A percentile compares a stretch with the other conserved stretches of the same genome.
These are phyloP conservation scores for Coemansia guatemalensis DNA, from an alignment of 192 early-diverging fungal genomes.

Conservation along the genomic window DNA sequence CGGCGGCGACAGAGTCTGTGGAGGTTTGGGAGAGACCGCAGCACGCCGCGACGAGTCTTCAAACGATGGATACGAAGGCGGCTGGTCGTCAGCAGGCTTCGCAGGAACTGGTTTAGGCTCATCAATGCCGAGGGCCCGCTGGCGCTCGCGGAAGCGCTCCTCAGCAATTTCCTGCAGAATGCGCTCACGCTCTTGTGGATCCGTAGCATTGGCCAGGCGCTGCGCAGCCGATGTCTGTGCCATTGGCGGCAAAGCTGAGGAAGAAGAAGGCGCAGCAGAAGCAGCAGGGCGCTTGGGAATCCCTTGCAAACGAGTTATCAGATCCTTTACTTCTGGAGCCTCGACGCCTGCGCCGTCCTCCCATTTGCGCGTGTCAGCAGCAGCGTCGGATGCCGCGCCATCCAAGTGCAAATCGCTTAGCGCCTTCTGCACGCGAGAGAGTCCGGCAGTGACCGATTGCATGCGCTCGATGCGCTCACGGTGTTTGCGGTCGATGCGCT, in stretches of 20 bases:
- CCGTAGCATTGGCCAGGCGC: constrained; percentile 28
- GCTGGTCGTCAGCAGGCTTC: not conserved
- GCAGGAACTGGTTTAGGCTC: constrained; percentile 7
- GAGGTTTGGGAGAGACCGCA: not conserved
- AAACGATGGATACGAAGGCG: too few species aligned
- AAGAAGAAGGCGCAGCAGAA: not conserved
- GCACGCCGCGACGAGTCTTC: too few species aligned
- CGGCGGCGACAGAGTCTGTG: not conserved
- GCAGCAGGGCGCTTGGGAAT: constrained; percentile 22
- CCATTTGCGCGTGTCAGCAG: constrained; percentile 14
- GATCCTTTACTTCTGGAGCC: constrained; percentile 28
- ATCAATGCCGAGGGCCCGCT: constrained; percentile 31
- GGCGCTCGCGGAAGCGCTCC: constrained; percentile 49
- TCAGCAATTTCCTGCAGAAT: constrained; percentile 49
- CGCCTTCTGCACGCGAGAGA: constrained; percentile 22
- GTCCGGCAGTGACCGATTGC: constrained; percentile 24
- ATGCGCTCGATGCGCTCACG: constrained; percentile 29
- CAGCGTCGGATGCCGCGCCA: not conserved
- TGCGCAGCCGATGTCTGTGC: constrained; percentile 27
- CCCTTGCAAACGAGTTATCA: constrained; percentile 26
- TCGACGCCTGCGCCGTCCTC: constrained; percentile 21
- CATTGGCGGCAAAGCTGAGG: constrained; percentile 24
- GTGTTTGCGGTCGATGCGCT: constrained; percentile 21
- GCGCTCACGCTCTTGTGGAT: constrained; percentile 41
- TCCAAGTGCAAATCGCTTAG: constrained; percentile 13